Percentiles rank a stretch among this genome's conserved stretches.
These are phyloP conservation scores for Hypoxylon cercidicola DNA, from an alignment of 495 filamentous ascomycete species.

Conservation along the genomic window DNA sequence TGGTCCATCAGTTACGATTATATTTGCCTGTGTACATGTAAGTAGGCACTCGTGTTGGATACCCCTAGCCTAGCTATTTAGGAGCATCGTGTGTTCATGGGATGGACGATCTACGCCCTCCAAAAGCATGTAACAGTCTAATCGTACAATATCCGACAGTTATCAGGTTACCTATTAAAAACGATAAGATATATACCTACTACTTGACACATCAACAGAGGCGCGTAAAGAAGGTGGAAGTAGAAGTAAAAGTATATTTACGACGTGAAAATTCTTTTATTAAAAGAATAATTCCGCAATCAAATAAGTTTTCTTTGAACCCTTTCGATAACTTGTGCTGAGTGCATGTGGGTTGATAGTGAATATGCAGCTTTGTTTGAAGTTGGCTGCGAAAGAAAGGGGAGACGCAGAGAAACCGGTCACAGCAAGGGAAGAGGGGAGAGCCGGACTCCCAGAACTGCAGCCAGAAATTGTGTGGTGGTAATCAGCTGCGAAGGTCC, in stretches of 20 bases:
- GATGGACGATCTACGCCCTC: constrained; percentile 19
- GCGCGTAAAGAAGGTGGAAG: neutral
- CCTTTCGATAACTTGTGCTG: neutral
- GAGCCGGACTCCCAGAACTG: constrained; percentile 43
- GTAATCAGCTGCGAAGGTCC: constrained; percentile 48
- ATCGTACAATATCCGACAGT: constrained; percentile 18
- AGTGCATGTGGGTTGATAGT: constrained; percentile 1
- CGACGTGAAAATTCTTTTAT: too few relatives aligned
- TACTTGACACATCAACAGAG: neutral
- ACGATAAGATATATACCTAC: neutral
- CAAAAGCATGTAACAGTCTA: neutral
- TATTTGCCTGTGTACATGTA: constrained; percentile 36
- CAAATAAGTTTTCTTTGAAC: neutral
- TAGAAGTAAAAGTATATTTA: neutral
- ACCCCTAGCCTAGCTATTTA: constrained; percentile 18
- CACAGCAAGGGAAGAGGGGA: constrained; percentile 34
- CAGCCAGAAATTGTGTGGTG: constrained; percentile 42
- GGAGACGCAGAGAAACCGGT: constrained; percentile 37
- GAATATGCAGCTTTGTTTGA: constrained; percentile 6
- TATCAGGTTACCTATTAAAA: constrained; percentile 11
- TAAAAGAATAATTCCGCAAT: constrained; percentile 1
- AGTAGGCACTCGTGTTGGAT: constrained; percentile 16
- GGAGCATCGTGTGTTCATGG: constrained; percentile 11
- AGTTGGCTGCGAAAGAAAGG: constrained; percentile 36
- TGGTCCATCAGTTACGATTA: constrained; percentile 26